phyloP scores from a whole-genome alignment of 2,329 filamentous ascomycete genomes.

The Ophiobolus disseminans region DNA sequence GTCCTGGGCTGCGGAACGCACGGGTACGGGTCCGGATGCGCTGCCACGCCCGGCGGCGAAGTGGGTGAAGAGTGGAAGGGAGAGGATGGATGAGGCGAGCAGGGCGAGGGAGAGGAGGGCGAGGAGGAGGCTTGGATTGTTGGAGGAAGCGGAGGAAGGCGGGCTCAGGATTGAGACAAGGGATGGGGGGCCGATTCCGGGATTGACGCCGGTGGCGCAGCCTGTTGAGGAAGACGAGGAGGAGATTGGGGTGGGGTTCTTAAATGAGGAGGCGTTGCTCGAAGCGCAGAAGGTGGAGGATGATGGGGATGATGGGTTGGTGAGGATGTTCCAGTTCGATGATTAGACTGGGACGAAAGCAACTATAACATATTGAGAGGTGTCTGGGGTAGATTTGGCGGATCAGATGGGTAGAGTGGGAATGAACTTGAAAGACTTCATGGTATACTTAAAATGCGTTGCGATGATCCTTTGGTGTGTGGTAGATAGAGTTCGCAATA shows the following conservation, averaged over 20 bases:
- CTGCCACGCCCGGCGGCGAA: slow-evolving; percentile 5
- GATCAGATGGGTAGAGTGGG: neutral
- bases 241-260: neutral
- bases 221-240: neutral
- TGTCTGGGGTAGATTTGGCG: neutral
- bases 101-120: neutral
- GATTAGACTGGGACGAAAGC: neutral
- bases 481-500: no score
- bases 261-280: neutral
- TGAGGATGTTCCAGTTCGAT: slow-evolving; percentile 6
- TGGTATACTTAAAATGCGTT: no score
- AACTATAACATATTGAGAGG: neutral
- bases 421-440: neutral
- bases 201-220: no score
- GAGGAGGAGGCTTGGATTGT: neutral
- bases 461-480: no score
- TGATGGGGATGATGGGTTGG: neutral
- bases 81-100: neutral
- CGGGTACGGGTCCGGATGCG: neutral
- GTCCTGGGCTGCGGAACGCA: slow-evolving; percentile 1
- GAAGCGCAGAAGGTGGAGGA: neutral
- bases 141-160: neutral
- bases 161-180: no score
- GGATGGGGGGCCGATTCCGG: no score
- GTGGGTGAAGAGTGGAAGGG: neutral